These are phyloP conservation scores for Sporothrix schenckii DNA, from an alignment of 2,329 filamentous ascomycete species.

Conservation along the genomic window DNA sequence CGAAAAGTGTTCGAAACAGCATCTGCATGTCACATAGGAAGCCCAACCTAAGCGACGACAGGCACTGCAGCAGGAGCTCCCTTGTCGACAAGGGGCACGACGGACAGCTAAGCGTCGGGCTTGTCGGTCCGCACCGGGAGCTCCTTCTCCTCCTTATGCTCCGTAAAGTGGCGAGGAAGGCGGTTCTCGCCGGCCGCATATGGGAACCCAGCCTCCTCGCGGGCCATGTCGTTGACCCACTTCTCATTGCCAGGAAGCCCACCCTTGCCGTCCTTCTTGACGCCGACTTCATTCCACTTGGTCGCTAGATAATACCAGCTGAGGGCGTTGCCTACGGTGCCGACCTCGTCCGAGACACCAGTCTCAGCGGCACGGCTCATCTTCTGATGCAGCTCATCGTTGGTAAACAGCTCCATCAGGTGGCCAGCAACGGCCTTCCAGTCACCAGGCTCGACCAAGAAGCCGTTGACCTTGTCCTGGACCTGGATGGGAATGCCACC, in stretches of 20 bases:
- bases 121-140: conserved; percentile 9
- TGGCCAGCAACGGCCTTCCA: conserved; percentile 69
- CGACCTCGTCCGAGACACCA: conserved; percentile 78
- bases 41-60: not conserved
- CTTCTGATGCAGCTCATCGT: conserved; percentile 64
- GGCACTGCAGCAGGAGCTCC: not conserved
- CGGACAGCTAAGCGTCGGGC: conserved; percentile 2
- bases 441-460: conserved; percentile 72
- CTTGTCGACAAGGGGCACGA: not conserved
- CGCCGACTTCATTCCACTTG: conserved; percentile 60
- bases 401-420: conserved; percentile 66
- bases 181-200: conserved; percentile 64
- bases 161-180: conserved; percentile 55
- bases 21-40: not conserved
- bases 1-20: not conserved
- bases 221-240: conserved; percentile 76
- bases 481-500: conserved; percentile 84
- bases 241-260: conserved; percentile 60
- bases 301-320: conserved; percentile 77
- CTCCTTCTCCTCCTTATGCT: conserved; percentile 35
- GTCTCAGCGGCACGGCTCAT: conserved; percentile 67
- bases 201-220: conserved; percentile 63
- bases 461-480: conserved; percentile 71
- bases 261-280: conserved; percentile 47
- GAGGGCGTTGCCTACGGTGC: conserved; percentile 77